Evolutionary conservation across 768 basidiomycete genomes (phyloP), one percentile per base, ranked within the genome.

Genomic region (Boletus subparvulus): DNA sequence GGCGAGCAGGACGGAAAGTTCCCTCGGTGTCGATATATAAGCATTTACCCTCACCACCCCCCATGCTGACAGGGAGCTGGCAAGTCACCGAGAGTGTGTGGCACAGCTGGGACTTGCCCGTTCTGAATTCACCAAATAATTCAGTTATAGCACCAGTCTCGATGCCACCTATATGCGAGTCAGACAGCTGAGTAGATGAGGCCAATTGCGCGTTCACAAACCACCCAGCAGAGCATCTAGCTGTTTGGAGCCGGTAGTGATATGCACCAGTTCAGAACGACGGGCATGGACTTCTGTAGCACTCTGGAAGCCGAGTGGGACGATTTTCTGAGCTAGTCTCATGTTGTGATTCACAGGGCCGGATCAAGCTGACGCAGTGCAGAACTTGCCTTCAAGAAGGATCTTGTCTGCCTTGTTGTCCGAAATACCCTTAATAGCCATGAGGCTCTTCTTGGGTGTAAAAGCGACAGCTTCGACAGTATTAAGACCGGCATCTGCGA

Each of bases 121-220:
- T 98, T 62, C 97, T 82, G 74, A 99, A 99, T 75, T 99, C 97
- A 55, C 96, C 97, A 75, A 97, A 98, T 28, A 99, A 78, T 72
- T 99, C 97, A 0, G 97, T 99, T 69, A 99, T 97, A 1, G 94
- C 90, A 41, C 97, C 97, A 17, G 97, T 99, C 77, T 99, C 97
- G 64, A 99, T 92, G 10, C 97, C 97, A 51, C 92, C 91, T 92
- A 56, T 47, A 55, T 58, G 60, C 50, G 35, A 50, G 55, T 73
- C 4, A 65, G 56, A 47, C 26, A 46, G 53, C 45, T 11, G 47
- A 53, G 39, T 1, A 37, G 49, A 52, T 52, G 42, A 52, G 57
- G 8, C 42, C 28, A 39, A 45, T 19, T 16, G 6, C 16, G 28
- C 41, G 53, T 51, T 39, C 48, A 69, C 69, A 55, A 49, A 89